A percentile compares a stretch with the other conserved stretches of the same genome.
phyloP scores from a whole-genome alignment of 345 rosid species.

The Salix koriyanagi region DNA sequence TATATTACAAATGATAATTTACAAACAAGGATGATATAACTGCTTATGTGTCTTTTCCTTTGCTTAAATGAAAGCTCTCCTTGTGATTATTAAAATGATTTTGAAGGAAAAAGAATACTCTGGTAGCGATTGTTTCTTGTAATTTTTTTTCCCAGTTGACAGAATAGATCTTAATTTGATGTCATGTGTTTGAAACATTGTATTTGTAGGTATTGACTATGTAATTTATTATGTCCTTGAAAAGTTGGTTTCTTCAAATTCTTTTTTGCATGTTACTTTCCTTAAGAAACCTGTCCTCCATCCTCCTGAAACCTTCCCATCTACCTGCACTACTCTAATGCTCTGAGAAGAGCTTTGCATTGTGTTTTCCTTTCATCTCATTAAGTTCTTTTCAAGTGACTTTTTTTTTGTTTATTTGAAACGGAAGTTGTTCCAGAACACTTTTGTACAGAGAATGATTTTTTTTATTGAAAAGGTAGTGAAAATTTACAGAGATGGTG shows the following conservation, averaged over 20 bases:
- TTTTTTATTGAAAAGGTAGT: background rate
- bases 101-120: background rate
- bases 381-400: background rate
- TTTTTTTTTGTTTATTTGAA: background rate
- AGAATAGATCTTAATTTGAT: conserved; percentile 4
- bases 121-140: background rate
- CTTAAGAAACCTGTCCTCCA: background rate
- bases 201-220: conserved; percentile 15
- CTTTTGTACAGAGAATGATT: background rate
- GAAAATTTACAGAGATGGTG: background rate
- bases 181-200: conserved; percentile 15
- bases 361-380: background rate
- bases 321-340: background rate
- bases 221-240: conserved; percentile 14
- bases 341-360: background rate
- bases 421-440: background rate
- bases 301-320: conserved; percentile 4
- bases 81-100: background rate
- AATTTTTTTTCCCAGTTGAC: background rate
- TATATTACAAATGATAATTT: background rate
- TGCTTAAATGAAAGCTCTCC: background rate
- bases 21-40: background rate
- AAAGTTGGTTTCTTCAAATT: conserved; percentile 23
- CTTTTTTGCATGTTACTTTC: conserved; percentile 16
- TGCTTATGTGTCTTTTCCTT: background rate